Percentiles rank a stretch among this genome's conserved stretches.
Evolutionary conservation across 2,329 filamentous ascomycete genomes (phyloP).

Genomic region (Paecilomyces niveus): DNA sequence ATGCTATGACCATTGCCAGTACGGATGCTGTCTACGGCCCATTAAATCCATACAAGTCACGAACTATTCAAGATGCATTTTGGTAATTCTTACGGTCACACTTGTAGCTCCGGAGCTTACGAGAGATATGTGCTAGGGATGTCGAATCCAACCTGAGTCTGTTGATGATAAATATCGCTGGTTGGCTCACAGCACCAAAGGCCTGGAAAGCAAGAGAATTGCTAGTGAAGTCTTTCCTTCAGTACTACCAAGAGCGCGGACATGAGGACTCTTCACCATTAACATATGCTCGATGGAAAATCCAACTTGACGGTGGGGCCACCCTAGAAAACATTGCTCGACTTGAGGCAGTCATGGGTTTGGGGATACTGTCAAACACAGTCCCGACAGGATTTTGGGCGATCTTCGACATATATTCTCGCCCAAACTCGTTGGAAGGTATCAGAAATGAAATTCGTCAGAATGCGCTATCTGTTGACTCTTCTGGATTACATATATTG

Average conservation of each 20-base stretch:
- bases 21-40: conserved; percentile 21
- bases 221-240: conserved; percentile 26
- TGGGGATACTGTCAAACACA: conserved; percentile 38
- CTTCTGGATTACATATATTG: conserved; percentile 11
- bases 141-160: conserved; percentile 29
- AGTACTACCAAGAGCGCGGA: conserved; percentile 35
- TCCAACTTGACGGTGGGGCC: conserved; percentile 8
- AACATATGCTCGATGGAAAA: conserved; percentile 10
- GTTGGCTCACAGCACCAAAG: conserved; percentile 31
- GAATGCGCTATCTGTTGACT: conserved; percentile 17
- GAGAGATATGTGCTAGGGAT: conserved; percentile 18
- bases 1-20: conserved; percentile 19
- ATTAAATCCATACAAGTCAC: conserved; percentile 19
- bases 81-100: conserved; percentile 9
- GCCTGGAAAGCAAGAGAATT: conserved; percentile 29
- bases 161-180: conserved; percentile 25
- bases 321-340: conserved; percentile 16
- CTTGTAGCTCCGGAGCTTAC: neutral
- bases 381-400: conserved; percentile 41
- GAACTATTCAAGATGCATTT: conserved; percentile 13
- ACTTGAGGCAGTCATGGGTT: conserved; percentile 18
- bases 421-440: conserved; percentile 30
- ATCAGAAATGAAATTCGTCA: conserved; percentile 33
- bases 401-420: conserved; percentile 37
- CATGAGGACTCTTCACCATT: conserved; percentile 28